Base-by-base conservation (phyloP, 2,329 filamentous ascomycete genomes). In the Cercospora citrullina region DNA sequence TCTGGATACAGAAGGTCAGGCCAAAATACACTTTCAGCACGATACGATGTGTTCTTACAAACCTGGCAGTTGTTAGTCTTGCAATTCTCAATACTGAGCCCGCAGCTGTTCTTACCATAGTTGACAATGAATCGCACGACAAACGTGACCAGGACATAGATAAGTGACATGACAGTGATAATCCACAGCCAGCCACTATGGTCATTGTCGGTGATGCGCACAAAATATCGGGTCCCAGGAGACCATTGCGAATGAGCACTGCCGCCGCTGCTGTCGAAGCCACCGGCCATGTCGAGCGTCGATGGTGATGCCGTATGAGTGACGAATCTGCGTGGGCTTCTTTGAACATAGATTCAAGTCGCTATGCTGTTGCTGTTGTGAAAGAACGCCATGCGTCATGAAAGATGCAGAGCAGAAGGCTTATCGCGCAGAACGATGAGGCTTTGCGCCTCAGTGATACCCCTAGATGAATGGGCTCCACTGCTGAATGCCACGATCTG, bases 121-220 rank as follows among this genome's bases (percentile, higher is more conserved):
- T 72, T 72, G 57, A 71, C 71, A 30, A 71, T 58, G 36, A 72
- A 72, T 4, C 71, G 69, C 12, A 72, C 64, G 16, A 67, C 55
- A 21, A 69, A 68, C 5, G 67, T 64, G 7, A 69, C 62, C n/a
- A 72, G 30, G 12, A 69, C 67, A 28, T 72, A 72, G 30, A 70
- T 33, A 18, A 72, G 68, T 39, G 71, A 72, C 26, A 72, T 48
- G 5, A 71, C n/a, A 5, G 71, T 68, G 58, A 71, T 66, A 28
- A 72, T 72, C 63, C 69, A 72, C 2, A 72, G 69, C 71, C 71
- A 72, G 31, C 65, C 71, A 7, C 67, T 42, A 60, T 72, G 71
- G 33, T 72, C 61, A 7, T 65, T 8, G 4, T 69, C 65, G 14
- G 69, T 67, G 33, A 72, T 64, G 33, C 69, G 65, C 10, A 67